phyloP scores from a whole-genome alignment of 23 red algal species.

The Gracilaria caudata region DNA sequence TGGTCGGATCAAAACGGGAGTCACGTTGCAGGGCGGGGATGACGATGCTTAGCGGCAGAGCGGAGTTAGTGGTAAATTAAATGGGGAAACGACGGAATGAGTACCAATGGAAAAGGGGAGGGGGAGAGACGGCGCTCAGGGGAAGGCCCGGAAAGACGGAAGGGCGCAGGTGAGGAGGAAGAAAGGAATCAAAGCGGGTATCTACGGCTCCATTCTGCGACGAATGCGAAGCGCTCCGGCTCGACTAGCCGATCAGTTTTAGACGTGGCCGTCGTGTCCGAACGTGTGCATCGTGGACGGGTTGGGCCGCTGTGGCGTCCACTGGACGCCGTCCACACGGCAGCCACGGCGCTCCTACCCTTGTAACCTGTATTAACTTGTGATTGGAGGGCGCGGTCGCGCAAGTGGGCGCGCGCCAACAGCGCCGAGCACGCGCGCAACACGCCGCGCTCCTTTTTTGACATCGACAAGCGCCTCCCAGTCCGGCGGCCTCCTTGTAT shows the following conservation, averaged over 20 bases:
- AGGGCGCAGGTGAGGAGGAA: neutral
- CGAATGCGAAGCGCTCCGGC: too few relatives aligned
- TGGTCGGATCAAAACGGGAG: neutral
- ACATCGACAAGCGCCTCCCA: neutral
- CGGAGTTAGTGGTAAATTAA: neutral
- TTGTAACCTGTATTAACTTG: too few relatives aligned
- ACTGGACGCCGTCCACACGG: neutral
- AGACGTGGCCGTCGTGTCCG: neutral
- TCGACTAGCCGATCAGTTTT: neutral
- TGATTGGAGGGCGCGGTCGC: neutral
- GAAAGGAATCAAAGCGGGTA: too few relatives aligned
- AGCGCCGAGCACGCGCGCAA: neutral
- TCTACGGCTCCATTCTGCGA: too few relatives aligned
- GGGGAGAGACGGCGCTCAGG: neutral
- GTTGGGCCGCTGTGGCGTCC: neutral
- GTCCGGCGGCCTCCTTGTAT: too few relatives aligned
- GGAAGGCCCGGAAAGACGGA: neutral
- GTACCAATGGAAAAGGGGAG: neutral
- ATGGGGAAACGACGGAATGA: too few relatives aligned
- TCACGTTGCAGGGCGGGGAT: neutral
- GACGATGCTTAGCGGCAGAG: neutral
- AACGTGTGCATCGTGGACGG: neutral
- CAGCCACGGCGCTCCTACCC: neutral
- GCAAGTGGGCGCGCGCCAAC: constrained; percentile 15
- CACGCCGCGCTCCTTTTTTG: neutral